Conservation (phyloP, 2,329 filamentous ascomycete genomes). For the Nannizziopsis barbatae region DNA sequence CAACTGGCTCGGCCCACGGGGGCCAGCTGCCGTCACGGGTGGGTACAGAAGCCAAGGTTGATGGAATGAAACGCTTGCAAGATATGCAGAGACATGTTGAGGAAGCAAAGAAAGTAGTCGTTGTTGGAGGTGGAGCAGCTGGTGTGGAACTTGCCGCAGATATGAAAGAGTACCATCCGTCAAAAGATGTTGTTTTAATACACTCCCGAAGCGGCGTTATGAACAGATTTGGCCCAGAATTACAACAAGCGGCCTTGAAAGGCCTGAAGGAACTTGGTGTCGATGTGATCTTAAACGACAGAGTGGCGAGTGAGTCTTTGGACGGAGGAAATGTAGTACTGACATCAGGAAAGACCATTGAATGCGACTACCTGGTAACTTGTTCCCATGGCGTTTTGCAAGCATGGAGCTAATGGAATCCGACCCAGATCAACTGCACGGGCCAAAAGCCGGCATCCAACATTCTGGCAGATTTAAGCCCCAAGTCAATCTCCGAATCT, state of each 20-base stretch:
- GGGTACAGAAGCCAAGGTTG: constrained; percentile 32
- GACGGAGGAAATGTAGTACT: constrained; percentile 17
- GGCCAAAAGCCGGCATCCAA: constrained; percentile 13
- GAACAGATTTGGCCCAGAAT: constrained; percentile 20
- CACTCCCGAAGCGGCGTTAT: constrained; percentile 58
- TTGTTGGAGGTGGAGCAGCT: constrained; percentile 45
- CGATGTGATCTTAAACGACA: constrained; percentile 14
- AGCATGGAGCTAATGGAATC: background rate
- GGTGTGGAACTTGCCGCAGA: constrained; percentile 75
- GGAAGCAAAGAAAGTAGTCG: constrained; percentile 36
- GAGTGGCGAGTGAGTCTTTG: constrained; percentile 13
- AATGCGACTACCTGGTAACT: constrained; percentile 2
- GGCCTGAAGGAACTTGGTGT: constrained; percentile 21
- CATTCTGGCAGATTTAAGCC: constrained; percentile 5
- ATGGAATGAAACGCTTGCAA: constrained; percentile 36
- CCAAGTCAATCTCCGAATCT: constrained; percentile 19
- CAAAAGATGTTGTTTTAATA: constrained; percentile 57
- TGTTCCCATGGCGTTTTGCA: constrained; percentile 37
- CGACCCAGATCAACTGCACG: constrained; percentile 21
- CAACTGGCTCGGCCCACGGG: constrained; percentile 43
- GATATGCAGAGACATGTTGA: constrained; percentile 40
- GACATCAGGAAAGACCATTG: constrained; percentile 31
- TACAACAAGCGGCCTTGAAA: constrained; percentile 32
- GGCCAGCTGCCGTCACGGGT: constrained; percentile 41
- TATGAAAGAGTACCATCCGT: constrained; percentile 56